These are phyloP conservation scores for Oenanthe javanica DNA, from an alignment of 140 eudicot species.

Conservation along the genomic window DNA sequence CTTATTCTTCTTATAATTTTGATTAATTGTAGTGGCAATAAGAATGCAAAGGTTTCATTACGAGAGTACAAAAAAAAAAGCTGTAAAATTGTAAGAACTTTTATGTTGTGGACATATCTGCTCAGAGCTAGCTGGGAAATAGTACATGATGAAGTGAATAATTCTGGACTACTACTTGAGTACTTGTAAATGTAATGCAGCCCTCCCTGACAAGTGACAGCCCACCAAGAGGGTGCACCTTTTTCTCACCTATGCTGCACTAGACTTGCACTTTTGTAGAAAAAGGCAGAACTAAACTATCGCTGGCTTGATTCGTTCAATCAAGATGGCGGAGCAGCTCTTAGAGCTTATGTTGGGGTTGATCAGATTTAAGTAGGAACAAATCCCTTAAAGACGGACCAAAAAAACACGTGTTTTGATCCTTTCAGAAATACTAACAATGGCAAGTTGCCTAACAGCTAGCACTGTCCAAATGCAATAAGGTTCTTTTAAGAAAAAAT, in stretches of 20 bases:
- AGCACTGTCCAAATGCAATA: neutral
- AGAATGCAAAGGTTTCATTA: neutral
- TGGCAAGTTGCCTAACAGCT: neutral
- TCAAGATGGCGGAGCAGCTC: neutral
- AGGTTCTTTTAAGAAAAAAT: too few relatives aligned
- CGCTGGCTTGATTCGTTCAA: too few relatives aligned
- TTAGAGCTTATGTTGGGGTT: neutral
- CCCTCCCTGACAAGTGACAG: conserved; percentile 1
- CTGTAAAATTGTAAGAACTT: neutral
- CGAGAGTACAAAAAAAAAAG: neutral
- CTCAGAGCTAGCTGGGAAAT: neutral
- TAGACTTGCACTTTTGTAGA: too few relatives aligned
- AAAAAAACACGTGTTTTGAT: neutral
- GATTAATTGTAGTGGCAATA: neutral
- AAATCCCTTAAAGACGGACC: too few relatives aligned
- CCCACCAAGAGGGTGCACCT: too few relatives aligned
- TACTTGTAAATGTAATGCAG: neutral
- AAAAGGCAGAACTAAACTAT: neutral
- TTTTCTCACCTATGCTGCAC: too few relatives aligned
- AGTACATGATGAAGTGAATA: neutral
- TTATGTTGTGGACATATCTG: neutral
- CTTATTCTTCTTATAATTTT: neutral
- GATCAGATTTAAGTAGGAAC: neutral
- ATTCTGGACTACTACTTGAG: neutral
- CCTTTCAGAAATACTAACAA: neutral